These are phyloP conservation scores for Bidens hawaiensis DNA, from an alignment of 140 eudicot species.

Conservation along the genomic window DNA sequence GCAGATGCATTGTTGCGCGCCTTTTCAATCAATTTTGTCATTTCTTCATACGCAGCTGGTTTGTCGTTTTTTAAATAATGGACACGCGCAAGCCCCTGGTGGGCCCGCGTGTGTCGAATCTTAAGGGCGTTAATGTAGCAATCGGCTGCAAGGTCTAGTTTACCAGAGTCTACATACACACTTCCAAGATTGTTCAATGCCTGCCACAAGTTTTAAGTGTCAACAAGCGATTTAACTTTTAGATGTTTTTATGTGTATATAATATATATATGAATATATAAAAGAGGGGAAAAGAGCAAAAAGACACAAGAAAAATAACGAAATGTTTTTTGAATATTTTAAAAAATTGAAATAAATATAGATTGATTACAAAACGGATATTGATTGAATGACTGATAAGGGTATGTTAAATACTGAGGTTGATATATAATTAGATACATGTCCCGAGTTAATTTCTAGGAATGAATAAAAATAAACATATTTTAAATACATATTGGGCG, in stretches of 20 bases:
- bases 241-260: not conserved
- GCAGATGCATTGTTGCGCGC: conserved; percentile 96
- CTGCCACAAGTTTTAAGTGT: conserved; percentile 33
- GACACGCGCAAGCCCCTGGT: conserved; percentile 99
- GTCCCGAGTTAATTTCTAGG: no score
- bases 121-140: conserved; percentile 95
- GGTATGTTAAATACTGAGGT: no score
- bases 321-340: no score
- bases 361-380: no score
- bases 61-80: conserved; percentile 82
- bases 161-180: conserved; percentile 89
- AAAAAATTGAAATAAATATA: no score
- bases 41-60: conserved; percentile 81
- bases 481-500: not conserved
- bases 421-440: no score
- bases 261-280: no score
- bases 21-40: conserved; percentile 87
- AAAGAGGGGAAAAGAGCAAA: no score
- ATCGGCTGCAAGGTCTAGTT: conserved; percentile 90
- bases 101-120: conserved; percentile 95
- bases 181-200: conserved; percentile 98
- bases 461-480: no score
- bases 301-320: no score
- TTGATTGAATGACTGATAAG: no score
- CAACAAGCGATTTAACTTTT: not conserved